These are phyloP conservation scores for Kregervanrija delftensis DNA, from an alignment of 805 yeast genomes.

Conservation along the genomic window DNA sequence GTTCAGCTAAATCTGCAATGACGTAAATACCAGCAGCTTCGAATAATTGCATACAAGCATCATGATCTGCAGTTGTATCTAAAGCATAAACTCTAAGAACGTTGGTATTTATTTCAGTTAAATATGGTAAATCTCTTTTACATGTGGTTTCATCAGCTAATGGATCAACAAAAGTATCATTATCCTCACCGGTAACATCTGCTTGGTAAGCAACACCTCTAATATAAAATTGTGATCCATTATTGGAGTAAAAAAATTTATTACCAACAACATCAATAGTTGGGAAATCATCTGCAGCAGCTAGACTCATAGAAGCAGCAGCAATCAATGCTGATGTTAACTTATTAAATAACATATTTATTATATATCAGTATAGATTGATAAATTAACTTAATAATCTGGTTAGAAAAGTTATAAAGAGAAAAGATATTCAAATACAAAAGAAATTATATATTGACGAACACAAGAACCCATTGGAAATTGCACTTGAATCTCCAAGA, in stretches of 20 bases:
- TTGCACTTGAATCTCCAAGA: background rate
- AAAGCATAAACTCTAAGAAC: constrained; percentile 73
- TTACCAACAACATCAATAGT: constrained; percentile 69
- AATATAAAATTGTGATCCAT: constrained; percentile 73
- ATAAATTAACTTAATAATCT: background rate
- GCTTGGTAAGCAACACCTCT: constrained; percentile 79
- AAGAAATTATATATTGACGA: background rate
- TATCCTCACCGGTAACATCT: constrained; percentile 45
- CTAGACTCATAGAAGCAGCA: constrained; percentile 20
- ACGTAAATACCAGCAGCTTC: constrained; percentile 74
- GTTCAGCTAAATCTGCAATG: constrained; percentile 73
- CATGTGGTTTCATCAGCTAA: constrained; percentile 57
- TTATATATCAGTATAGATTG: no score
- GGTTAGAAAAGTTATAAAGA: background rate
- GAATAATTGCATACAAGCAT: constrained; percentile 59
- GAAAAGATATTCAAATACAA: background rate
- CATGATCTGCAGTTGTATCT: constrained; percentile 56
- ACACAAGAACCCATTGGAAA: background rate
- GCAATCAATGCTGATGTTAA: constrained; percentile 8
- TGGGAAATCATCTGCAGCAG: constrained; percentile 42
- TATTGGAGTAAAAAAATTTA: constrained; percentile 69
- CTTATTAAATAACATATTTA: constrained; percentile 8
- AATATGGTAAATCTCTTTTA: constrained; percentile 68
- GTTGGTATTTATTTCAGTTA: constrained; percentile 56
- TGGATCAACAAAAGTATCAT: constrained; percentile 55